phyloP scores from a whole-genome alignment of 2,329 filamentous ascomycete species.

The Fusarium sublunatum region DNA sequence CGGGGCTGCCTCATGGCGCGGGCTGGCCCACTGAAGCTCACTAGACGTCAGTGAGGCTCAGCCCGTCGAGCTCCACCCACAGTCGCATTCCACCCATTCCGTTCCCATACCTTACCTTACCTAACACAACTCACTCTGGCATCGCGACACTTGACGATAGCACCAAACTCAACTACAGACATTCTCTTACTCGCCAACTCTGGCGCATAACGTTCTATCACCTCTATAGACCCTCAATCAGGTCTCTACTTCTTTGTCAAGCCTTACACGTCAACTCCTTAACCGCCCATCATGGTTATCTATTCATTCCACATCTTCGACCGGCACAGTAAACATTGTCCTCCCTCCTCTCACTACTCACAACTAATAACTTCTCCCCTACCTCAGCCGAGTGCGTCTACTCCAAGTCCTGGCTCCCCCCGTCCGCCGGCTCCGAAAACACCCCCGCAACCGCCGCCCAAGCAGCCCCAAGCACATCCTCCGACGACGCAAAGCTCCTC shows the following conservation, averaged over 20 bases:
- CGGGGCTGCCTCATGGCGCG: neutral
- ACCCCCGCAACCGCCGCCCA: slow-evolving; percentile 3
- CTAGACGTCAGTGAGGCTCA: slow-evolving; percentile 20
- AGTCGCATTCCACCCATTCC: slow-evolving; percentile 11
- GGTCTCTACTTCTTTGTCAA: neutral
- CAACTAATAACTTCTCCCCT: slow-evolving; percentile 28
- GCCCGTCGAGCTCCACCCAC: slow-evolving; percentile 10
- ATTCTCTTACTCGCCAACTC: neutral
- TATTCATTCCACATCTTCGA: slow-evolving; percentile 99
- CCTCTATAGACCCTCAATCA: neutral
- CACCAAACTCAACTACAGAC: neutral
- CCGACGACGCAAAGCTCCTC: slow-evolving; percentile 94
- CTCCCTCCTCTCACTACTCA: neutral
- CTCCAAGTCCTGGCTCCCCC: slow-evolving; percentile 82
- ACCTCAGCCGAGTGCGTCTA: slow-evolving; percentile 95
- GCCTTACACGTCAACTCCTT: slow-evolving; percentile 1
- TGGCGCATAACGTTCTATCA: slow-evolving; percentile 1
- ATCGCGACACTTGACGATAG: neutral
- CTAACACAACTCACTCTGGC: neutral
- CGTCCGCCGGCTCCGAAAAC: slow-evolving; percentile 49
- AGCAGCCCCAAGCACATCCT: slow-evolving; percentile 50
- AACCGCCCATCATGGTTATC: slow-evolving; percentile 76
- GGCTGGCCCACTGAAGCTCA: neutral
- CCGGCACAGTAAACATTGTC: slow-evolving; percentile 81
- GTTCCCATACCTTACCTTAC: slow-evolving; percentile 3